phyloP scores from a whole-genome alignment of 1,284 basidiomycete species.

The Microbotryomycetes sp. region DNA sequence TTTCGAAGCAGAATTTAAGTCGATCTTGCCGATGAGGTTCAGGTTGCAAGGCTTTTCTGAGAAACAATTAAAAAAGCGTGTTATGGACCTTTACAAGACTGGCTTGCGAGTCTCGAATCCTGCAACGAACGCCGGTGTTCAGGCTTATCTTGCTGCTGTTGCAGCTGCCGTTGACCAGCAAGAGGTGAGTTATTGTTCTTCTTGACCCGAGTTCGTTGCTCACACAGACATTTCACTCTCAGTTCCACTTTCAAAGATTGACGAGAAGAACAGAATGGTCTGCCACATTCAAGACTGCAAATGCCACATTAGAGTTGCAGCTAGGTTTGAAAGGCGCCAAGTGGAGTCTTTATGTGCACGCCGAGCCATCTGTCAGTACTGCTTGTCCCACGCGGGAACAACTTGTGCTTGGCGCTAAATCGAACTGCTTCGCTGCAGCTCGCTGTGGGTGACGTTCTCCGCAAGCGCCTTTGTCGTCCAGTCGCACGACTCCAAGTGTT shows the following conservation, averaged over 20 bases:
- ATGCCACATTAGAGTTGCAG: conserved; percentile 66
- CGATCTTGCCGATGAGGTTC: conserved; percentile 79
- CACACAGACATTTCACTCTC: not conserved
- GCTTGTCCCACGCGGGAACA: too few relatives aligned
- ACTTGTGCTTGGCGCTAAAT: not conserved
- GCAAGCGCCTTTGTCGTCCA: conserved; percentile 64
- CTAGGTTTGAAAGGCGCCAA: conserved; percentile 70
- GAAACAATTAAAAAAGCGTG: conserved; percentile 7
- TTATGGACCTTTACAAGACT: not conserved
- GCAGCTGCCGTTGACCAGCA: conserved; percentile 53
- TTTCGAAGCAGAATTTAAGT: conserved; percentile 71
- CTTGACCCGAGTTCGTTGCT: not conserved
- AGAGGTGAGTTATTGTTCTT: conserved; percentile 39
- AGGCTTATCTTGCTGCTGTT: conserved; percentile 31
- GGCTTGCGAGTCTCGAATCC: not conserved
- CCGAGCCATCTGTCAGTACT: conserved; percentile 6
- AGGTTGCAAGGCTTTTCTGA: conserved; percentile 52
- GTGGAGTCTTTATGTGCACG: conserved; percentile 71
- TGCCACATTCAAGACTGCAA: conserved; percentile 65
- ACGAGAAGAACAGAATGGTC: conserved; percentile 85
- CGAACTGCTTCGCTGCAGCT: conserved; percentile 47
- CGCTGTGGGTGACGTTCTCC: conserved; percentile 69
- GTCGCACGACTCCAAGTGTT: conserved; percentile 63
- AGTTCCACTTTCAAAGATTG: conserved; percentile 75
- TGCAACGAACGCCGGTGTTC: not conserved